phyloP scores from a whole-genome alignment of 805 yeast species.

The Tetrapisispora taiwanensis region DNA sequence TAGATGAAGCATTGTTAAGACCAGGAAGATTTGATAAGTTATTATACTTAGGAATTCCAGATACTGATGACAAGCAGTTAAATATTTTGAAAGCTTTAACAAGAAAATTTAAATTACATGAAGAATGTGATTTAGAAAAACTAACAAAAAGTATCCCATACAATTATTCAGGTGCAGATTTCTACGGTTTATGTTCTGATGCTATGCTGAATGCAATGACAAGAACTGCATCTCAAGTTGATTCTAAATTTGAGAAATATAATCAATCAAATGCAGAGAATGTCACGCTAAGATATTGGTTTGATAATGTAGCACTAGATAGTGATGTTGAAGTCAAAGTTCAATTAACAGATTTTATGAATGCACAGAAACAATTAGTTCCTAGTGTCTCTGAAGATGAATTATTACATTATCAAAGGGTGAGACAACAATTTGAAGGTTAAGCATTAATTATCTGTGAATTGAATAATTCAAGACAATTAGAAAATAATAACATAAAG shows the following conservation, averaged over 20 bases:
- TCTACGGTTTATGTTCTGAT: conserved; percentile 91
- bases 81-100: conserved; percentile 83
- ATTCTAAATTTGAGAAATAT: conserved; percentile 44
- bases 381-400: conserved; percentile 89
- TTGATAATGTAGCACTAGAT: conserved; percentile 63
- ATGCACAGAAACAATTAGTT: conserved; percentile 57
- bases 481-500: no score
- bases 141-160: conserved; percentile 70
- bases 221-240: conserved; percentile 70
- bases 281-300: conserved; percentile 78
- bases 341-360: conserved; percentile 60
- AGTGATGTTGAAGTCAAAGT: conserved; percentile 65
- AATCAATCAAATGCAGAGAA: conserved; percentile 37
- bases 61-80: conserved; percentile 78
- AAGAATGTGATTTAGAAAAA: conserved; percentile 44
- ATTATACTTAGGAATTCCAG: conserved; percentile 87
- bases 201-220: conserved; percentile 96
- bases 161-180: conserved; percentile 96
- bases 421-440: conserved; percentile 68
- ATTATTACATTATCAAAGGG: conserved; percentile 64
- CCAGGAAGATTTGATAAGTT: conserved; percentile 95
- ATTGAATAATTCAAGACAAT: no score
- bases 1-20: conserved; percentile 87
- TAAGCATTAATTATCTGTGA: neutral
- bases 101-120: conserved; percentile 59